Percentiles rank a stretch among this genome's conserved stretches.
These are phyloP conservation scores for Aquilaria yunnanensis DNA, from an alignment of 345 rosid species.

Conservation along the genomic window DNA sequence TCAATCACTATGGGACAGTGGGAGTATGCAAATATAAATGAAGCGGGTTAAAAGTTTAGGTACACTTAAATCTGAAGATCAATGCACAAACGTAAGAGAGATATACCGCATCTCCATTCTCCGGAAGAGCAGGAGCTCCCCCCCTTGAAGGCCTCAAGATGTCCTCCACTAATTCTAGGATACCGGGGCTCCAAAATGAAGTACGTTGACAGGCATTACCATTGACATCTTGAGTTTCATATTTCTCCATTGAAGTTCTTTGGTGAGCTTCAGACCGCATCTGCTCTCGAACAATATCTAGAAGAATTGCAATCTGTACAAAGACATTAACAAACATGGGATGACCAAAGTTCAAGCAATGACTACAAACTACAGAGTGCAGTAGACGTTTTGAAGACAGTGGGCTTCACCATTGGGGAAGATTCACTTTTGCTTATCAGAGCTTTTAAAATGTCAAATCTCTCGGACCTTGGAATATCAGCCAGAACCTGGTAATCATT, in stretches of 20 bases:
- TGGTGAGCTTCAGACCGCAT: slow-evolving; percentile 32
- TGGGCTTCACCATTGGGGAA: slow-evolving; percentile 71
- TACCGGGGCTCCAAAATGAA: slow-evolving; percentile 35
- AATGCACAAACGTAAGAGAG: slow-evolving; percentile 7
- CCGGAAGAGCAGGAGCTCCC: slow-evolving; percentile 83
- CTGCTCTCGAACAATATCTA: slow-evolving; percentile 62
- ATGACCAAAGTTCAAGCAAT: neutral
- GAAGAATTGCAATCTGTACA: slow-evolving; percentile 67
- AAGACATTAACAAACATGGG: slow-evolving; percentile 11
- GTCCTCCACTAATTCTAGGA: slow-evolving; percentile 63
- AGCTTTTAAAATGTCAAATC: slow-evolving; percentile 54
- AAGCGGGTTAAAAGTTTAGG: too few species aligned
- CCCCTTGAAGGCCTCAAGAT: slow-evolving; percentile 74
- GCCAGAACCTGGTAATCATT: slow-evolving; percentile 53
- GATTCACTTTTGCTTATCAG: slow-evolving; percentile 49
- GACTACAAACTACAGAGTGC: slow-evolving; percentile 5
- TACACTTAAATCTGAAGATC: neutral
- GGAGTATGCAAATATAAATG: neutral
- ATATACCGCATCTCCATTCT: slow-evolving; percentile 66
- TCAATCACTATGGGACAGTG: too few species aligned
- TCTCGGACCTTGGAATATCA: slow-evolving; percentile 62
- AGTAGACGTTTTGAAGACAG: neutral
- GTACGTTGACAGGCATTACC: slow-evolving; percentile 18
- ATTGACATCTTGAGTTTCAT: slow-evolving; percentile 17
- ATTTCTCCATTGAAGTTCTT: slow-evolving; percentile 12